Evolutionary conservation across 495 filamentous ascomycete species (phyloP), one percentile per base, ranked within the genome.

Genomic region (Lindgomyces ingoldianus): DNA sequence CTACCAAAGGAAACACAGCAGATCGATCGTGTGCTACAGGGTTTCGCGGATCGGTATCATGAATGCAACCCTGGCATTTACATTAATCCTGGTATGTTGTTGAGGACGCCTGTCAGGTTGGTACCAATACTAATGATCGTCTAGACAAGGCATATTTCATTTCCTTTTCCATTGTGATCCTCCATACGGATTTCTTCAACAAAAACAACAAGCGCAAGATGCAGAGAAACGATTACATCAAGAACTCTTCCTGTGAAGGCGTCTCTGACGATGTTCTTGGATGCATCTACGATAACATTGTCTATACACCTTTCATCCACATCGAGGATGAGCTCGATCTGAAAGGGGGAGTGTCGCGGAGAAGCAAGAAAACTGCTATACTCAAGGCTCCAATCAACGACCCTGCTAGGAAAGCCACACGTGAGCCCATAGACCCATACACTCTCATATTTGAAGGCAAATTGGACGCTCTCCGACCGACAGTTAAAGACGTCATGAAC

Each of bases 151-250:
- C 94, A 42, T 96, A 98, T 75, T 96, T 97, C 71, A 92, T 98
- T 67, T 91, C 94, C 16, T 99, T 98, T 70, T 98, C 95, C 1
- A 87, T 98, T 44, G 79, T 99, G 42, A 96, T 99, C 65, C 80
- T 99, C 18, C 94, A 99, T 69, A 97, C 94, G 0, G 94, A 99
- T 73, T 91, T 95, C 11, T 97, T 97, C 84, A 99, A 99, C 80
- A 96, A 93, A 74, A 98, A 97, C 80, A 98, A 98, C 75, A 98
- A 96, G 77, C 85, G 93, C 70, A 99, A 98, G 76, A 99, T 99
- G 94, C 92, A 96, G 73, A 95, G 95, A 68, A 81, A 81, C 0
- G 94, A 98, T 62, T 99, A 99, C 74, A 83, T 96, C 55, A 98
- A 95, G 75, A 98, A 97, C 73, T 94, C 91, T 3, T 72, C 71